These are phyloP conservation scores for Coemansia guatemalensis DNA, from an alignment of 192 early-diverging fungal species.

Conservation along the genomic window DNA sequence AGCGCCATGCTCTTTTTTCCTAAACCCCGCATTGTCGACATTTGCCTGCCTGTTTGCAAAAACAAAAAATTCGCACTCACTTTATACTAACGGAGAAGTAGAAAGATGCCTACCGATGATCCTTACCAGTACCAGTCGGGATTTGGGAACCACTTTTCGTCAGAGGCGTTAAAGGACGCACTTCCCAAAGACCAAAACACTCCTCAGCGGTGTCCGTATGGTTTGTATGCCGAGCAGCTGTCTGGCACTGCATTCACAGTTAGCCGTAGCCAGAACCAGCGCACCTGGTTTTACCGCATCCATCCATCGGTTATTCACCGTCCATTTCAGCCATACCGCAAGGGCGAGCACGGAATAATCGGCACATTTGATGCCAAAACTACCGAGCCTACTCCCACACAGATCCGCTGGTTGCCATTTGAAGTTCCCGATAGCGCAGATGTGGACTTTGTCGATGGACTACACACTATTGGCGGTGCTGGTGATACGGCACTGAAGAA, in stretches of 20 bases:
- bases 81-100: background rate
- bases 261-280: slow-evolving; percentile 73
- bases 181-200: slow-evolving; percentile 91
- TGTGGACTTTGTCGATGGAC: slow-evolving; percentile 80
- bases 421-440: slow-evolving; percentile 49
- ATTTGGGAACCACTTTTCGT: slow-evolving; percentile 87
- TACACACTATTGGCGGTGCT: slow-evolving; percentile 82
- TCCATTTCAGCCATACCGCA: slow-evolving; percentile 59
- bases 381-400: slow-evolving; percentile 75
- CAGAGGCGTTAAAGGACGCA: slow-evolving; percentile 77
- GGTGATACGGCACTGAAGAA: slow-evolving; percentile 74
- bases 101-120: slow-evolving; percentile 7
- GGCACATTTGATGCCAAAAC: slow-evolving; percentile 60
- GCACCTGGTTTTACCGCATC: slow-evolving; percentile 95
- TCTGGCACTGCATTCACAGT: slow-evolving; percentile 91
- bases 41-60: background rate
- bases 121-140: slow-evolving; percentile 71
- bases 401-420: slow-evolving; percentile 94
- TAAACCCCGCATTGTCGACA: background rate
- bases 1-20: no score
- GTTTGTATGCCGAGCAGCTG: slow-evolving; percentile 93
- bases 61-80: background rate
- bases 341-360: slow-evolving; percentile 46
- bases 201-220: slow-evolving; percentile 86
- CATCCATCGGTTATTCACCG: slow-evolving; percentile 84